Base-by-base conservation (phyloP, 495 filamentous ascomycete species). In the Bryoglossum gracile region DNA sequence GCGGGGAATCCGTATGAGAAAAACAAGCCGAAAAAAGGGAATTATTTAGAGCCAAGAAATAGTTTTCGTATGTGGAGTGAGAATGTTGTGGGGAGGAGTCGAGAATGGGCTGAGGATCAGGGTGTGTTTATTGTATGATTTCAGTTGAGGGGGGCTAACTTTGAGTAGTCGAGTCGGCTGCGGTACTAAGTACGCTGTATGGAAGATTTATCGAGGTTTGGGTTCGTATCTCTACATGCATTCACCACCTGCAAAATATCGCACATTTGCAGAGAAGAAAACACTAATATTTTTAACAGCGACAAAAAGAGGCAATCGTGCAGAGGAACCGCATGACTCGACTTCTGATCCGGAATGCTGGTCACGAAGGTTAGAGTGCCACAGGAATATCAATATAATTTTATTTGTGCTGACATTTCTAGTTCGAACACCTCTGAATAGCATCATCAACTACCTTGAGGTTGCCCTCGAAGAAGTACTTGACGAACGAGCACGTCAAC, bases 401-500 rank as follows among this genome's bases (percentile, higher is more conserved):
- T n/a, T n/a, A n/a, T n/a, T n/a, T n/a, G n/a, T n/a, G n/a, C n/a
- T n/a, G n/a, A n/a, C n/a, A n/a, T n/a, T n/a, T n/a, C n/a, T n/a
- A n/a, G 88, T 97, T 11, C 84, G 91, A 23, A 97, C 91, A 0
- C 90, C 90, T 1, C 69, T 97, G 3, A 95, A 95, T 61, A 90
- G 90, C 19, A 94, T 97, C 58, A 89, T 97, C 60, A 97, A 97
- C 56, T 95, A 92, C 48, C 70, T 97, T 1, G 90, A 97, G 59
- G 94, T 95, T 50, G 91, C 91, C 0, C 67, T 97, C 2, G 90
- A 97, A 63, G 86, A 87, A 2, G 65, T 77, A 0, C 70, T 95
- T 2, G 89, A 95, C 55, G 62, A 72, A 8, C 88, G 94, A 51
- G 95, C 87, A 0, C 73, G 90, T 16, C 90, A 95, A 14, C 90